A percentile compares a stretch with the other conserved stretches of the same genome.
Conservation (phyloP, 805 yeast species). For the Ogataea thermomethanolica region DNA sequence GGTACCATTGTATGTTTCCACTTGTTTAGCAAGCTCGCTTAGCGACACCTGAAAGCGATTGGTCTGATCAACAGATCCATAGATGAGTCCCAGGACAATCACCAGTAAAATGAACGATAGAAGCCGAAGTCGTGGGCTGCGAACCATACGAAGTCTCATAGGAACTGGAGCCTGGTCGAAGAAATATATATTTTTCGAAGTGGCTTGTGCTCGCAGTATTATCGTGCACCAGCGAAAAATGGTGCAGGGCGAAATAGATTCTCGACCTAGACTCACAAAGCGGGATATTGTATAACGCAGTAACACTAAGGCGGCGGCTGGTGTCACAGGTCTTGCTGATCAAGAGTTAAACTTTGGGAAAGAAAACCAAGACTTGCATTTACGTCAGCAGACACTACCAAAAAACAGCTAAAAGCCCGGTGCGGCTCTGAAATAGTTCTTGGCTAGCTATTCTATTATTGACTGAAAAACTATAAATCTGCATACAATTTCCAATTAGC, state of each 20-base stretch:
- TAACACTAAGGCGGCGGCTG: too few species aligned
- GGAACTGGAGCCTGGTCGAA: not conserved
- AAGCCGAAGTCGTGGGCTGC: constrained; percentile 6
- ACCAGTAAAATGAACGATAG: constrained; percentile 2
- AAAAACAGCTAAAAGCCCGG: not conserved
- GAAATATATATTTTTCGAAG: not conserved
- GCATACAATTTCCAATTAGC: constrained; percentile 28
- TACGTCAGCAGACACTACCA: not conserved
- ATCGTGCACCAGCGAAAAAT: constrained; percentile 6
- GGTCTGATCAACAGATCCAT: constrained; percentile 5
- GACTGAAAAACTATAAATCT: constrained; percentile 4
- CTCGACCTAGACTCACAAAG: too few species aligned
- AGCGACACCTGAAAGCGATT: constrained; percentile 7
- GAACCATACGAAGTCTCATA: constrained; percentile 12
- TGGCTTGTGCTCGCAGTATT: constrained; percentile 6
- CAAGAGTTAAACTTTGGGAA: too few species aligned
- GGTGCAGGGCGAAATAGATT: not conserved
- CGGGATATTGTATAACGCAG: too few species aligned
- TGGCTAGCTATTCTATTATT: constrained; percentile 2
- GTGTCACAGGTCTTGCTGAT: too few species aligned
- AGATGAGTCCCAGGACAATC: constrained; percentile 3
- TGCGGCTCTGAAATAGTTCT: constrained; percentile 2
- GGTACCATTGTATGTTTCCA: constrained; percentile 8
- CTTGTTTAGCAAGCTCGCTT: constrained; percentile 3
- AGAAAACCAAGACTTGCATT: not conserved